Conservation (phyloP, 257 asterid species). For the Anisodus tanguticus region DNA sequence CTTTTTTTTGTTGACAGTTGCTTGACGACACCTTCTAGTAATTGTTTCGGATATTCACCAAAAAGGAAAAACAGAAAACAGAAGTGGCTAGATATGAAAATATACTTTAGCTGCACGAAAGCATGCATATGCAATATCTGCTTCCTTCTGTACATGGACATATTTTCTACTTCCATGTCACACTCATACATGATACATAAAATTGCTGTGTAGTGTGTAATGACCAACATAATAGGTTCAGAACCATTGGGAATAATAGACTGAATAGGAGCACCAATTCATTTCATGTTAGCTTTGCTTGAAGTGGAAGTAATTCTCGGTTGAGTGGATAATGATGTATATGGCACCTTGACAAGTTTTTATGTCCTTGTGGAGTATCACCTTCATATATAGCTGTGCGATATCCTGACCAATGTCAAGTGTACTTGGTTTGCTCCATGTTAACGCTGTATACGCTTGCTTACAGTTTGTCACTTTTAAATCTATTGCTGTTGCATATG, state of each 20-base stretch:
- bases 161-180: neutral
- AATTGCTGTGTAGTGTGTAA: neutral
- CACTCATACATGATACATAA: neutral
- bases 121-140: neutral
- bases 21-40: neutral
- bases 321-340: neutral
- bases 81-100: neutral
- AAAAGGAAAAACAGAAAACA: neutral
- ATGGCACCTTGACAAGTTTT: neutral
- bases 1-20: neutral
- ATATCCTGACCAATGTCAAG: neutral
- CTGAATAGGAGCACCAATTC: neutral
- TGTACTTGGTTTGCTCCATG: neutral
- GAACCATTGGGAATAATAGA: neutral
- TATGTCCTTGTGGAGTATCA: neutral
- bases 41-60: neutral
- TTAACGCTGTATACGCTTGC: neutral
- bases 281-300: neutral
- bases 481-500: neutral
- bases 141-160: neutral
- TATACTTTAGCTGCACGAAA: neutral
- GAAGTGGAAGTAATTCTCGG: neutral
- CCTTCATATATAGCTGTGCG: neutral
- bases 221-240: neutral
- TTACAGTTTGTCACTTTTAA: neutral